Percentiles rank a stretch among this genome's conserved stretches.
Evolutionary conservation across 2,329 filamentous ascomycete species (phyloP).

Genomic region (Microdochium bolleyi): DNA sequence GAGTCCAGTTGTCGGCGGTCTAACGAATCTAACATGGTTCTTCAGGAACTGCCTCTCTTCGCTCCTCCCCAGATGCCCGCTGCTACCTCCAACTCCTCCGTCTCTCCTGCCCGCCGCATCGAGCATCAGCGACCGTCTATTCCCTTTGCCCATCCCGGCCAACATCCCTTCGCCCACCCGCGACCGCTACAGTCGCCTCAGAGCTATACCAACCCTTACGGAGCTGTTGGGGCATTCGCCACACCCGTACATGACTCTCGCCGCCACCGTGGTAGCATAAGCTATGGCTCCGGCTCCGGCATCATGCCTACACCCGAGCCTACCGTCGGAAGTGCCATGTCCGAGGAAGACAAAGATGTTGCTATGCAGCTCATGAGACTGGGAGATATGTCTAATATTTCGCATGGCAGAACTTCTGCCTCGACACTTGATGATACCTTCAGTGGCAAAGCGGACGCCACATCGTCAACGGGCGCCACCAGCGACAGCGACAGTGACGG

Average conservation of each 20-base stretch:
- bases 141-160: slow-evolving; percentile 67
- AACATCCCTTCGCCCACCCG: slow-evolving; percentile 73
- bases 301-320: slow-evolving; percentile 90
- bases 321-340: slow-evolving; percentile 95
- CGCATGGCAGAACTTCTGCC: slow-evolving; percentile 84
- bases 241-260: slow-evolving; percentile 55
- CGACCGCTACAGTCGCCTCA: slow-evolving; percentile 79
- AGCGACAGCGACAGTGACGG: slow-evolving; percentile 58
- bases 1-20: slow-evolving; percentile 5
- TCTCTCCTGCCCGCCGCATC: slow-evolving; percentile 80
- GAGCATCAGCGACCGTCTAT: slow-evolving; percentile 63
- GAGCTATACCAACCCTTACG: slow-evolving; percentile 53
- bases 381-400: slow-evolving; percentile 88
- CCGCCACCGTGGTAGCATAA: slow-evolving; percentile 57
- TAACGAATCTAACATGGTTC: slow-evolving; percentile 21
- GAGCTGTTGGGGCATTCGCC: slow-evolving; percentile 50
- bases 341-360: slow-evolving; percentile 88
- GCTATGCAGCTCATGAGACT: slow-evolving; percentile 95
- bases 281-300: slow-evolving; percentile 44
- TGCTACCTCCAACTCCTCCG: slow-evolving; percentile 92
- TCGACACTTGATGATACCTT: slow-evolving; percentile 92
- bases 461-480: slow-evolving; percentile 78
- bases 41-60: slow-evolving; percentile 88
- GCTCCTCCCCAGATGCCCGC: slow-evolving; percentile 90
- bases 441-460: slow-evolving; percentile 78